Evolutionary conservation across 306 rosid genomes (phyloP).

Genomic region (Cyamopsis tetragonoloba): DNA sequence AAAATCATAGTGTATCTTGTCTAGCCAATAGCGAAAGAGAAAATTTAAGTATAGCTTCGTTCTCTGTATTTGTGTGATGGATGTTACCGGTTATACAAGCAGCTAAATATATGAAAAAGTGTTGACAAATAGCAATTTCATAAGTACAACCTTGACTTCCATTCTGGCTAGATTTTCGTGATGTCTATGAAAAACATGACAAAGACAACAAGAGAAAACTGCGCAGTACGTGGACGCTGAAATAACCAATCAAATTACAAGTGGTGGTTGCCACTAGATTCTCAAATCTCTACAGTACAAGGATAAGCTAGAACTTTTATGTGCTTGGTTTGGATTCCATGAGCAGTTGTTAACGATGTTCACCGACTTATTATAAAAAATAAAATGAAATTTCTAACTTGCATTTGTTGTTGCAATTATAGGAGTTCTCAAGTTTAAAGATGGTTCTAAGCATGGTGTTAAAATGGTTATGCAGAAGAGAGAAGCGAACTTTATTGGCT

Average conservation of each 20-base stretch:
- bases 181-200: not conserved
- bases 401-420: not conserved
- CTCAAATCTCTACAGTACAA: conserved; percentile 22
- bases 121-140: conserved; percentile 9
- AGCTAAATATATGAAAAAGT: not conserved
- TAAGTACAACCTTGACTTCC: conserved; percentile 15
- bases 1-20: not conserved
- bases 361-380: not conserved
- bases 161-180: not conserved
- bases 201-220: not conserved
- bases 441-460: not conserved
- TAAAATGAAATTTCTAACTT: not conserved
- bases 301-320: not conserved
- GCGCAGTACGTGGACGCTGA: not conserved
- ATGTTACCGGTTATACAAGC: not conserved
- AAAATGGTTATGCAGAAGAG: no score
- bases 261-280: conserved; percentile 14
- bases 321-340: not conserved
- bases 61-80: not conserved
- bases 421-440: not conserved
- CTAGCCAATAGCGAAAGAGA: not conserved
- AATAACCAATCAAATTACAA: conserved; percentile 3
- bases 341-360: not conserved
- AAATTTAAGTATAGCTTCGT: not conserved
- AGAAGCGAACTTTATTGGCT: no score